These are phyloP conservation scores for Taphrina populina DNA, from an alignment of 1,139 yeast species.

Conservation along the genomic window DNA sequence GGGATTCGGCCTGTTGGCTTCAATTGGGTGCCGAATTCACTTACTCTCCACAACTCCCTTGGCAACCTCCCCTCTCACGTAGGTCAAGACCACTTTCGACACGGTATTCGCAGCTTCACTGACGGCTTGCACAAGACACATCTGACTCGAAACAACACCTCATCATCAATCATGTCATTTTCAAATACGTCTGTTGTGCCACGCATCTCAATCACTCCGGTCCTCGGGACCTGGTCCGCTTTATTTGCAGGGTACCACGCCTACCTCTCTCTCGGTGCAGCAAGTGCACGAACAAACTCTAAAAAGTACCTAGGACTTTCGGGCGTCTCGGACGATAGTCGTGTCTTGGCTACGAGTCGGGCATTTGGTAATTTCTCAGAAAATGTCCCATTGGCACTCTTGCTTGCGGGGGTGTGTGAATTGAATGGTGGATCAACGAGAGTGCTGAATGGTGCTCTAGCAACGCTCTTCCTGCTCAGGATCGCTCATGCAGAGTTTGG, in stretches of 20 bases:
- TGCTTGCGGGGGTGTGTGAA: constrained; percentile 7
- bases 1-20: too few species aligned
- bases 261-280: constrained; percentile 15
- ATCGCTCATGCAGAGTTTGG: constrained; percentile 22
- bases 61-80: too few species aligned
- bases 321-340: constrained; percentile 7
- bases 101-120: too few species aligned
- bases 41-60: too few species aligned
- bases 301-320: constrained; percentile 9
- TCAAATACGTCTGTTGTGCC: constrained; percentile 13
- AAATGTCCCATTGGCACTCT: constrained; percentile 9
- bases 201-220: constrained; percentile 1
- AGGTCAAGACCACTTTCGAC: too few species aligned
- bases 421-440: neutral
- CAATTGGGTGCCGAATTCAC: too few species aligned
- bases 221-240: constrained; percentile 9
- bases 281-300: neutral
- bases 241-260: constrained; percentile 19
- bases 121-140: too few species aligned
- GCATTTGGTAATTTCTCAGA: constrained; percentile 21
- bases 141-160: too few species aligned
- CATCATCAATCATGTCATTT: constrained; percentile 9
- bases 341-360: neutral
- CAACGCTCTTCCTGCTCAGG: neutral
- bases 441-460: neutral